These are phyloP conservation scores for Fusarium compactum DNA, from an alignment of 2,329 filamentous ascomycete species.

Conservation along the genomic window DNA sequence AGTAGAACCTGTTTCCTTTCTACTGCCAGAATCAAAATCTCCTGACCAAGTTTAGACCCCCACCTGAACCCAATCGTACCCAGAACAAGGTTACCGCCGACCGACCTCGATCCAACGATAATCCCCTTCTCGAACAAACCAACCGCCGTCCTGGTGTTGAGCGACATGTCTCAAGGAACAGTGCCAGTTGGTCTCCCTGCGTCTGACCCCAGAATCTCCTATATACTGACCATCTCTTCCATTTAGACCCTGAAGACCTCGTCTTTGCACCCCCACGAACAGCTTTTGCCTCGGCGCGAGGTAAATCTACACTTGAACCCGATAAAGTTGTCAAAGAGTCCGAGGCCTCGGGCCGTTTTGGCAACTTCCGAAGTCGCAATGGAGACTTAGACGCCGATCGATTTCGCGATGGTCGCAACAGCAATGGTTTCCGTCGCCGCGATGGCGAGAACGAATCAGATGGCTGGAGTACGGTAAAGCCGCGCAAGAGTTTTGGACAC, in stretches of 20 bases:
- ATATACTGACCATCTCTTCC: slow-evolving; percentile 30
- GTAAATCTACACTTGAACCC: slow-evolving; percentile 63
- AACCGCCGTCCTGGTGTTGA: slow-evolving; percentile 65
- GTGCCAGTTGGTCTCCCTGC: slow-evolving; percentile 62
- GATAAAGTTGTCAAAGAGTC: slow-evolving; percentile 66
- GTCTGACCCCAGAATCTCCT: neutral
- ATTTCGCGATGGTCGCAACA: slow-evolving; percentile 63
- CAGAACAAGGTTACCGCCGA: slow-evolving; percentile 60
- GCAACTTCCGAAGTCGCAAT: slow-evolving; percentile 64
- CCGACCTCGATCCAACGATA: slow-evolving; percentile 59
- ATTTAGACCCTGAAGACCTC: slow-evolving; percentile 78
- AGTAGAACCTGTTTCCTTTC: slow-evolving; percentile 47
- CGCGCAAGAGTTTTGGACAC: slow-evolving; percentile 78
- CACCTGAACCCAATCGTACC: slow-evolving; percentile 60
- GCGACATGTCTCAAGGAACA: slow-evolving; percentile 67
- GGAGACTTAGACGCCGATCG: slow-evolving; percentile 65
- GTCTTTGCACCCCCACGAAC: slow-evolving; percentile 87
- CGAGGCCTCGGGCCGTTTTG: slow-evolving; percentile 69
- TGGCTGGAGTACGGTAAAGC: slow-evolving; percentile 80
- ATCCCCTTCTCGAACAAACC: slow-evolving; percentile 60
- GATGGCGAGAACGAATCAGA: slow-evolving; percentile 73
- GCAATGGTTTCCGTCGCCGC: slow-evolving; percentile 63
- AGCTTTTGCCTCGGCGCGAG: slow-evolving; percentile 82
- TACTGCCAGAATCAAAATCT: slow-evolving; percentile 28
- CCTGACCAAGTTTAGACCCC: slow-evolving; percentile 53